These are phyloP conservation scores for Mycosphaerella sp. DNA, from an alignment of 2,329 filamentous ascomycete genomes.

Conservation along the genomic window DNA sequence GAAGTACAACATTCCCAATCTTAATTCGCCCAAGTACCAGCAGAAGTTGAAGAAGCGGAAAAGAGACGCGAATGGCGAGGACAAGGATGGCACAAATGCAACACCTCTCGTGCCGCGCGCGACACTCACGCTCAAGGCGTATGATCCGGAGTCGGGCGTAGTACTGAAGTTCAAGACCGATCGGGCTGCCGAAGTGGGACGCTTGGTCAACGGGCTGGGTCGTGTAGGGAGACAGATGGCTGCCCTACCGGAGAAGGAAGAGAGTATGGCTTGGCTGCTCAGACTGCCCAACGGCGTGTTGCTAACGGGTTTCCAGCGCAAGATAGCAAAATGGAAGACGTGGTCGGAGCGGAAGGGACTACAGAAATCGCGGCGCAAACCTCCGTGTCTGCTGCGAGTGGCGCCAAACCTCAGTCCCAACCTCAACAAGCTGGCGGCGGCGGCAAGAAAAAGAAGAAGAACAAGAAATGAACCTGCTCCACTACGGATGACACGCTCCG, in stretches of 20 bases:
- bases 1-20: constrained; percentile 65
- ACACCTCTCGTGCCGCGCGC: constrained; percentile 53
- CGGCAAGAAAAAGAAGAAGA: constrained; percentile 42
- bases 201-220: constrained; percentile 71
- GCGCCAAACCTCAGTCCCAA: constrained; percentile 12
- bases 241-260: constrained; percentile 40
- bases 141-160: constrained; percentile 72
- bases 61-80: constrained; percentile 20
- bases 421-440: constrained; percentile 18
- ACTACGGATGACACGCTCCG: neutral
- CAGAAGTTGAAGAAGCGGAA: constrained; percentile 25
- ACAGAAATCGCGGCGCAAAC: constrained; percentile 17
- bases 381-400: constrained; percentile 10
- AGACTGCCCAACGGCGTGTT: neutral
- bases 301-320: constrained; percentile 9
- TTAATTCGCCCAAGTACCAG: constrained; percentile 31
- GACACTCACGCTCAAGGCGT: constrained; percentile 79
- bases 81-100: constrained; percentile 21
- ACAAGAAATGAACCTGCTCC: constrained; percentile 38
- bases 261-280: constrained; percentile 28
- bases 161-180: constrained; percentile 86
- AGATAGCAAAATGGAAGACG: constrained; percentile 33
- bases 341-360: constrained; percentile 22
- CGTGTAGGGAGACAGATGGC: constrained; percentile 62
- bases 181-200: constrained; percentile 82